Conservation (phyloP, 208 protist species). For the Acanthamoeba healyi region DNA sequence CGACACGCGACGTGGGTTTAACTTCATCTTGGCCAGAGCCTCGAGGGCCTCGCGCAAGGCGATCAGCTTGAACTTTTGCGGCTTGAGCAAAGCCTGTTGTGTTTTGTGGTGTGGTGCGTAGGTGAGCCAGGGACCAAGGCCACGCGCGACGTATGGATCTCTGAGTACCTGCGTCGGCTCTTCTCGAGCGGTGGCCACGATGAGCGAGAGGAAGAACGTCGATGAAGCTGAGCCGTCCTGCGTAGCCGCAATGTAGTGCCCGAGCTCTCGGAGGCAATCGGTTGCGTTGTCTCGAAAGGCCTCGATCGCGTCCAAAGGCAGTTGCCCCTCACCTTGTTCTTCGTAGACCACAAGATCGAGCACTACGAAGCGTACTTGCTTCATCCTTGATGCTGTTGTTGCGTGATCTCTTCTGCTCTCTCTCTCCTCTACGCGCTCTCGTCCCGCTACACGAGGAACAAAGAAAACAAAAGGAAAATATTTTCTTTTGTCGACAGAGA, state of each 20-base stretch:
- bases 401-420: neutral
- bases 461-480: neutral
- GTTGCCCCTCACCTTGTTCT: neutral
- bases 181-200: neutral
- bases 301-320: neutral
- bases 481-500: no score
- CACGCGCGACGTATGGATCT: neutral
- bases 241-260: neutral
- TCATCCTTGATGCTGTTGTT: neutral
- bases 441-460: neutral
- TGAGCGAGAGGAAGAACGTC: neutral
- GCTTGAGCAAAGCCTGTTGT: neutral
- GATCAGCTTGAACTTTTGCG: neutral
- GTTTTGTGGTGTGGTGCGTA: neutral
- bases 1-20: neutral
- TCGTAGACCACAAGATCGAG: neutral
- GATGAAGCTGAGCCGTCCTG: neutral
- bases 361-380: slow-evolving; percentile 2
- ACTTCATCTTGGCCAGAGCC: neutral
- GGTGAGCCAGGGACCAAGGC: neutral
- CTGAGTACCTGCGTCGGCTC: neutral
- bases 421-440: no score
- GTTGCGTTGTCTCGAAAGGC: neutral
- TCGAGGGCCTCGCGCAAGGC: neutral
- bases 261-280: neutral